A percentile compares a stretch with the other conserved stretches of the same genome.
phyloP scores from a whole-genome alignment of 73 alveolate genomes.

The Blepharisma japonicum region DNA sequence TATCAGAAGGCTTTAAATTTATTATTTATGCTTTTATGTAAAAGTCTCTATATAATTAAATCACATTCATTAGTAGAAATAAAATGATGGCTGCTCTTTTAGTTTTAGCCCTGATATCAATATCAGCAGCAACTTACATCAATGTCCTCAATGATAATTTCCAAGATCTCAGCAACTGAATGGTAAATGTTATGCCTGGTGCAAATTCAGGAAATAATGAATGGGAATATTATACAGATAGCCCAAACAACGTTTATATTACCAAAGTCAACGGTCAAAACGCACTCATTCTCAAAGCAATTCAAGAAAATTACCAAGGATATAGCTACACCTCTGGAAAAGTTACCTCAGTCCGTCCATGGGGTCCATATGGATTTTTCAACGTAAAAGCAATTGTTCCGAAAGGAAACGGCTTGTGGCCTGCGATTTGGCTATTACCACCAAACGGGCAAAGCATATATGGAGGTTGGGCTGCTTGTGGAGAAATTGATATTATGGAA shows the following conservation, averaged over 20 bases:
- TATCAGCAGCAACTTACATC: not conserved
- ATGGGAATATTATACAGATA: conserved; percentile 27
- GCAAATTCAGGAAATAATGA: conserved; percentile 16
- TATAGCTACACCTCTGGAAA: conserved; percentile 7
- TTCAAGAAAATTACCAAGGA: not conserved
- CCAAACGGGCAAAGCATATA: not conserved
- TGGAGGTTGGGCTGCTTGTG: conserved; percentile 33
- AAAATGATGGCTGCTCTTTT: no score
- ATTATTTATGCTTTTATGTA: no score
- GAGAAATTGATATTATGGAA: conserved; percentile 31
- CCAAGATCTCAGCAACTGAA: conserved; percentile 24
- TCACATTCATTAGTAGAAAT: no score
- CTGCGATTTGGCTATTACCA: conserved; percentile 21
- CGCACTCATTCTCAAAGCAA: conserved; percentile 10
- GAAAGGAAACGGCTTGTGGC: conserved; percentile 28
- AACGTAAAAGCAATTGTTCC: conserved; percentile 26
- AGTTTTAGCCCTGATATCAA: not conserved
- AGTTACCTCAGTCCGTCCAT: not conserved
- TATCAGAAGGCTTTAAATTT: no score
- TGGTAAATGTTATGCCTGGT: conserved; percentile 9
- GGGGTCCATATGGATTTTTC: conserved; percentile 27
- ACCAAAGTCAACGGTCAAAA: not conserved
- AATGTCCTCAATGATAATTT: conserved; percentile 16
- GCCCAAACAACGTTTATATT: not conserved
- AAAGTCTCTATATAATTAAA: no score